A percentile compares a stretch with the other conserved stretches of the same genome.
phyloP scores from a whole-genome alignment of 805 yeast genomes.

The Nakazawaea wickerhamii region DNA sequence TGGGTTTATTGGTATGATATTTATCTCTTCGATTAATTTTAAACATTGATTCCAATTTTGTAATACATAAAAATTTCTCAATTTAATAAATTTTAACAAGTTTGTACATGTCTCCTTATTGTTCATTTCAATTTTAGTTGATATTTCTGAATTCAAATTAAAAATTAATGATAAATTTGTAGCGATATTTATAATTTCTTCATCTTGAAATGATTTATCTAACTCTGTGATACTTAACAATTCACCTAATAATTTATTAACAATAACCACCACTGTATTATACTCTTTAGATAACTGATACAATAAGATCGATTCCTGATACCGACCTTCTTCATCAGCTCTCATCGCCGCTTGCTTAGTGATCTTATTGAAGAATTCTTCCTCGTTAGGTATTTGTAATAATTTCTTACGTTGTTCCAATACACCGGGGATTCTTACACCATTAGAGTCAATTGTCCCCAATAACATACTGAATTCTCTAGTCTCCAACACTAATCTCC shows the following conservation, averaged over 20 bases:
- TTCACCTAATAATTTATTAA: constrained; percentile 77
- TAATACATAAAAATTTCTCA: constrained; percentile 53
- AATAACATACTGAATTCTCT: constrained; percentile 75
- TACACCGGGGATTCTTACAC: constrained; percentile 74
- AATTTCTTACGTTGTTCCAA: constrained; percentile 72
- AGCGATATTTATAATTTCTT: constrained; percentile 42
- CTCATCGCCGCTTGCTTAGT: constrained; percentile 80
- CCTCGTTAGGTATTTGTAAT: constrained; percentile 51
- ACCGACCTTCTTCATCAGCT: constrained; percentile 89
- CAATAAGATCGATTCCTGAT: constrained; percentile 75
- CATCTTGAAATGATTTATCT: constrained; percentile 49
- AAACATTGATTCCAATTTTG: constrained; percentile 58
- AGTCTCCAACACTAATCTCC: constrained; percentile 81
- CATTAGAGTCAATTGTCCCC: constrained; percentile 79
- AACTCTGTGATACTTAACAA: constrained; percentile 65
- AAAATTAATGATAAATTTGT: constrained; percentile 39
- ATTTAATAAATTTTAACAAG: constrained; percentile 60
- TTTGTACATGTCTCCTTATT: constrained; percentile 61
- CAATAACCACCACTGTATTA: constrained; percentile 68
- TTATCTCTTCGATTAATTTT: constrained; percentile 49
- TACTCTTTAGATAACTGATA: constrained; percentile 88
- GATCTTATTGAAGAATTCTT: constrained; percentile 60
- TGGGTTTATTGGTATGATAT: constrained; percentile 56
- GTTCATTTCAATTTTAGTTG: constrained; percentile 45
- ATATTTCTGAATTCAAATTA: constrained; percentile 53